These are phyloP conservation scores for Graphiopsis chlorocephala DNA, from an alignment of 2,329 filamentous ascomycete genomes.

Conservation along the genomic window DNA sequence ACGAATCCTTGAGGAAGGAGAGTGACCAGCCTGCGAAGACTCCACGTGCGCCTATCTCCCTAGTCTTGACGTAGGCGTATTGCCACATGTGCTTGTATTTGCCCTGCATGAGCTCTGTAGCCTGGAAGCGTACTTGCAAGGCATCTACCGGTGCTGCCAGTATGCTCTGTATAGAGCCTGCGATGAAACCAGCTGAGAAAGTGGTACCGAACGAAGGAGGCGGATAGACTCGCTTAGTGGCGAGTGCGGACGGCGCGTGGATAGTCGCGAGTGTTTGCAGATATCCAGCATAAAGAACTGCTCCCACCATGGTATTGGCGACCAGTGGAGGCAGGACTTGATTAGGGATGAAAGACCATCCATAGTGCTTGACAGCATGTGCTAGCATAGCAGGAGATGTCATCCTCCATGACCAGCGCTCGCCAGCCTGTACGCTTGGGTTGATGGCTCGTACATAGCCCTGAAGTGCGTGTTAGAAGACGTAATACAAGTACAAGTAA, in stretches of 20 bases:
- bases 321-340: conserved; percentile 74
- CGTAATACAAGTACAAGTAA: too few relatives aligned
- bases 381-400: conserved; percentile 69
- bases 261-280: conserved; percentile 65
- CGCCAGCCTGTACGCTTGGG: conserved; percentile 49
- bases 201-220: conserved; percentile 63
- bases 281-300: conserved; percentile 73
- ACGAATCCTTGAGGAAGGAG: conserved; percentile 65
- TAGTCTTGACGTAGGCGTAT: conserved; percentile 64
- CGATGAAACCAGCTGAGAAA: conserved; percentile 67
- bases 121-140: conserved; percentile 70
- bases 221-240: conserved; percentile 65
- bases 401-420: conserved; percentile 59
- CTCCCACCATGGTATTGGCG: conserved; percentile 71
- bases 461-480: conserved; percentile 31
- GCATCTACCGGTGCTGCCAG: conserved; percentile 74
- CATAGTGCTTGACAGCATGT: conserved; percentile 65
- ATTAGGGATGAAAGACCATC: conserved; percentile 71
- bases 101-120: conserved; percentile 57
- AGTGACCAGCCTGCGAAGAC: conserved; percentile 73
- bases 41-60: conserved; percentile 69
- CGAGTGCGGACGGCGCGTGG: conserved; percentile 62
- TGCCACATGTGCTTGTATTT: conserved; percentile 69
- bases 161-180: conserved; percentile 67
- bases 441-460: conserved; percentile 64